Percentiles rank a stretch among this genome's conserved stretches.
phyloP scores from a whole-genome alignment of 352 stramenopile genomes.

The Pythium oligandrum region DNA sequence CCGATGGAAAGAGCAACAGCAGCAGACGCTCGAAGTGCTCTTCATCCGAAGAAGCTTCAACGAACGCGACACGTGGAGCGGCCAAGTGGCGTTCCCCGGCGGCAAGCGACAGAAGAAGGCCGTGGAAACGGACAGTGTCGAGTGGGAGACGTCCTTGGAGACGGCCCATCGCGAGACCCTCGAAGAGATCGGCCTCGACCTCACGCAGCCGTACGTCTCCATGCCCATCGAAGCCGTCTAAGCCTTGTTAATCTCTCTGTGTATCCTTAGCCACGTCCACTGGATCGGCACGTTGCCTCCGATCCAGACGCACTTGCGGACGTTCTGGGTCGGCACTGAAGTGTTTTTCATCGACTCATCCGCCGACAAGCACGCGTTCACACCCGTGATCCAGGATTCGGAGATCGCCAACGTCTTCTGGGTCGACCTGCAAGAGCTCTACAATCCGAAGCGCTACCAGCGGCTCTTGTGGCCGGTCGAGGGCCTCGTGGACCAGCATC shows the following conservation, averaged over 20 bases:
- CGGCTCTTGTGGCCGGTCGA: conserved; percentile 53
- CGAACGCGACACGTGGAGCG: conserved; percentile 74
- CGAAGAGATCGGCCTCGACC: conserved; percentile 78
- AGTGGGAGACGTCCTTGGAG: conserved; percentile 66
- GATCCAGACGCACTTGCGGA: conserved; percentile 59
- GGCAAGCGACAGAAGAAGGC: conserved; percentile 62
- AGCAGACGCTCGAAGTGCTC: conserved; percentile 61
- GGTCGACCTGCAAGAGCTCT: conserved; percentile 78
- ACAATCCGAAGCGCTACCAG: conserved; percentile 50
- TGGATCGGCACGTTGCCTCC: conserved; percentile 58
- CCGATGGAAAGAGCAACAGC: conserved; percentile 66
- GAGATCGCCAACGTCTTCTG: conserved; percentile 81
- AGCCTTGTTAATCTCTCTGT: too few relatives aligned
- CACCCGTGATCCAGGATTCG: conserved; percentile 44
- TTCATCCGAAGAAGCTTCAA: conserved; percentile 76
- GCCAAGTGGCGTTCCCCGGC: conserved; percentile 77
- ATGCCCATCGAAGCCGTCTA: too few relatives aligned
- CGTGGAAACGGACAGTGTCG: conserved; percentile 18
- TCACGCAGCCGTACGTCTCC: conserved; percentile 40
- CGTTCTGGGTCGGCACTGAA: conserved; percentile 64
- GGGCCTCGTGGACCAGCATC: conserved; percentile 42
- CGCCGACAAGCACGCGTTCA: conserved; percentile 40
- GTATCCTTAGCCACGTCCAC: conserved; percentile 38
- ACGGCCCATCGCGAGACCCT: conserved; percentile 72
- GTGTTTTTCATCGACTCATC: conserved; percentile 68